Evolutionary conservation across 306 rosid species (phyloP).

Genomic region (Calophaca sinica): DNA sequence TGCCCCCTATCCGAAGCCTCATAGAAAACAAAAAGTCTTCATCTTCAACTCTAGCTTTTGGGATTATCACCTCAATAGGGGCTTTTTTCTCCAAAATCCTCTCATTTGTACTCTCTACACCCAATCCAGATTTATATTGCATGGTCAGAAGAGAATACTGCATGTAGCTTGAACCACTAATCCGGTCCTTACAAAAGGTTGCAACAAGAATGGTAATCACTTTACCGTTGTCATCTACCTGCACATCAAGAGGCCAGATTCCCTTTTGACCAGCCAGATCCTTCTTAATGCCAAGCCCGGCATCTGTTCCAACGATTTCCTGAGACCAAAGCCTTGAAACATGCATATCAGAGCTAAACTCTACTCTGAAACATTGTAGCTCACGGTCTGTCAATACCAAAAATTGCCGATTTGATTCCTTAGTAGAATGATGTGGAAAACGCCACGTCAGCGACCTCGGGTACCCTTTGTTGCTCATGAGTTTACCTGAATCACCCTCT

Average conservation of each 20-base stretch:
- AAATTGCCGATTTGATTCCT: slow-evolving; percentile 63
- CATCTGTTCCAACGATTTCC: slow-evolving; percentile 85
- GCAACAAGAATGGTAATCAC: slow-evolving; percentile 87
- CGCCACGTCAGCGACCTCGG: slow-evolving; percentile 96
- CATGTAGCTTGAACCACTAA: slow-evolving; percentile 88
- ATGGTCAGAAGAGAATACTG: slow-evolving; percentile 91
- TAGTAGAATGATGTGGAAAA: slow-evolving; percentile 52
- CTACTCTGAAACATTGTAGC: slow-evolving; percentile 72
- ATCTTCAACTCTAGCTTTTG: slow-evolving; percentile 91
- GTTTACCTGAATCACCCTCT: slow-evolving; percentile 62
- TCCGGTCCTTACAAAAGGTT: slow-evolving; percentile 86
- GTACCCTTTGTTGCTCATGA: slow-evolving; percentile 65
- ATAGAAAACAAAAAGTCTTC: slow-evolving; percentile 87
- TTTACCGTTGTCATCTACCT: slow-evolving; percentile 75
- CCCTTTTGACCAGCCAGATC: slow-evolving; percentile 96
- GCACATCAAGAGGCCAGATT: slow-evolving; percentile 93
- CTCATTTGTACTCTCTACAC: slow-evolving; percentile 53
- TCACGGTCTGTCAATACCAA: slow-evolving; percentile 80
- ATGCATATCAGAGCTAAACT: slow-evolving; percentile 59
- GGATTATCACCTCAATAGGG: slow-evolving; percentile 93
- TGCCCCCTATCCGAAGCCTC: slow-evolving; percentile 92
- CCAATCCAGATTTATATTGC: slow-evolving; percentile 80
- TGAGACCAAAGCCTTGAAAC: slow-evolving; percentile 88
- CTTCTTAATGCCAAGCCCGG: slow-evolving; percentile 83
- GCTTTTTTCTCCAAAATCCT: slow-evolving; percentile 83